Conservation (phyloP, 495 filamentous ascomycete species). For the Apiosordaria backusii region DNA sequence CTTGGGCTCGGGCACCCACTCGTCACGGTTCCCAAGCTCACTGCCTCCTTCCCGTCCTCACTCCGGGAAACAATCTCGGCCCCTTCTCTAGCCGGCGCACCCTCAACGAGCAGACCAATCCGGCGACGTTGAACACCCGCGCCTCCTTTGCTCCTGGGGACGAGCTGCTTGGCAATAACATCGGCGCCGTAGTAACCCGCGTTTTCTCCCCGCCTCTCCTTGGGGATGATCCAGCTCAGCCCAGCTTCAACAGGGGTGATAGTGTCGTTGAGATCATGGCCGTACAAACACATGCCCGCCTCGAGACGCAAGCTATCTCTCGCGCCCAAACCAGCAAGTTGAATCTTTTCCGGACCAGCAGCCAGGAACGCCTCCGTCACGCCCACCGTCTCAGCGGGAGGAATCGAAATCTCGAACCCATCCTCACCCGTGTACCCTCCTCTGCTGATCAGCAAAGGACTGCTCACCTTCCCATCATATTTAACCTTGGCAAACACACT, state of each 20-base stretch:
- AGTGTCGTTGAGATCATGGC: slow-evolving; percentile 87
- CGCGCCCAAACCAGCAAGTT: slow-evolving; percentile 82
- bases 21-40: slow-evolving; percentile 64
- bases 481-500: slow-evolving; percentile 51
- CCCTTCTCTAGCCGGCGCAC: slow-evolving; percentile 86
- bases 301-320: slow-evolving; percentile 90
- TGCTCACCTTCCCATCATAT: slow-evolving; percentile 38
- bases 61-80: slow-evolving; percentile 63
- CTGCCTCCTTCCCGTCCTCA: slow-evolving; percentile 44
- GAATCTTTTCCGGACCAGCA: slow-evolving; percentile 58
- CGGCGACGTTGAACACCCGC: slow-evolving; percentile 65
- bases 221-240: slow-evolving; percentile 80
- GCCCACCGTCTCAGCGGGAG: slow-evolving; percentile 51
- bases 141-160: slow-evolving; percentile 62
- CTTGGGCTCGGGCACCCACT: slow-evolving; percentile 87
- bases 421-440: slow-evolving; percentile 97
- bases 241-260: slow-evolving; percentile 85
- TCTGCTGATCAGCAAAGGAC: slow-evolving; percentile 71
- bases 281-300: slow-evolving; percentile 97
- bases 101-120: slow-evolving; percentile 78
- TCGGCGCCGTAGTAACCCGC: slow-evolving; percentile 69
- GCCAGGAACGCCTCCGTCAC: slow-evolving; percentile 62
- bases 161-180: slow-evolving; percentile 67
- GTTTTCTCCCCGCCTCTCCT: slow-evolving; percentile 63
- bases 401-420: slow-evolving; percentile 93